Evolutionary conservation across 2,329 filamentous ascomycete genomes (phyloP), one percentile per base, ranked within the genome.

Genomic region (Huntiella moniliformis): DNA sequence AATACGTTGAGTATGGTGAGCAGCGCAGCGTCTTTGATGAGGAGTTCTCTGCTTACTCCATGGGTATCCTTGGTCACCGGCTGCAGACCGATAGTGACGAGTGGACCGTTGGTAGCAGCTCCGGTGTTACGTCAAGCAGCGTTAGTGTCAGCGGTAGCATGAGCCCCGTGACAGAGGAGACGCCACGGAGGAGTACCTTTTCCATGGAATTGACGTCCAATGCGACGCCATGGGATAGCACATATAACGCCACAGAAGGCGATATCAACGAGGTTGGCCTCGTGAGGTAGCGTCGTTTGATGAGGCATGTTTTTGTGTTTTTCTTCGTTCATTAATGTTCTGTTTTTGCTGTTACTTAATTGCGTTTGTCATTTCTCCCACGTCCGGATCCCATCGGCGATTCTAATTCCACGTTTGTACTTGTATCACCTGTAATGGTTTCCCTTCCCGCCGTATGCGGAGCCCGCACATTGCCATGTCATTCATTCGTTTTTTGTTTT

Each of bases 91-190:
- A 87, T 53, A 85, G 80, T 55, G 86, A 93, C 54, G 85, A 91
- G 56, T 94, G 86, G 86, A 88, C 85, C 6, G 73, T 88, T 39
- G 85, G 82, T 50, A 91, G 84, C 54, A 86, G 78, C 46, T 91
- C 82, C 0, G 74, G 81, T 58, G 61, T 52, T 37, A 47, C 58
- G 3, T 52, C 58, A 4, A 58, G 57, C 38, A 61, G 59, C 33
- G 56, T 56, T 31, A 67, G 66, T 44, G 64, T 63, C 41, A 68
- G 65, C 52, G 67, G 65, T 15, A 64, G 66, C n/a, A 53, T 70
- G 49, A 70, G 67, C 53, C 68, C 68, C 5, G 61, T 66, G 5
- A 67, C 67, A 0, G 67, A 68, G 42, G 64, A 67, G 5, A 58
- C 59, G 3, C 52, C 56, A 34, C 39, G 51, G 5, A 34, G 49